Evolutionary conservation across 2,329 filamentous ascomycete genomes (phyloP).

Genomic region (Truncatella angustata): DNA sequence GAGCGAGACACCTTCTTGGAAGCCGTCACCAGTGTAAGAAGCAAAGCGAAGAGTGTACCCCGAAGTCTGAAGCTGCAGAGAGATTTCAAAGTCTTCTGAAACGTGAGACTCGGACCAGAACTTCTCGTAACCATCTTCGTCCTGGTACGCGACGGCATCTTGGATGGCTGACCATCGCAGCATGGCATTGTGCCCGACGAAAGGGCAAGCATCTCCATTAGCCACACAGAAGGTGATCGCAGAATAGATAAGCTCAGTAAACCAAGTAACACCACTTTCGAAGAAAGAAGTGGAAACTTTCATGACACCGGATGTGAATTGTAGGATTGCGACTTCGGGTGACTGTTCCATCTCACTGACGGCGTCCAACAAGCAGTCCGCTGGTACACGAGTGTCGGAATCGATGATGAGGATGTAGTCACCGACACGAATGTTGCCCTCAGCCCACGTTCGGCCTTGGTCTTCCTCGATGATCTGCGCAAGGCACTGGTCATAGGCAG

Average conservation of each 20-base stretch:
- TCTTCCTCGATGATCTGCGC: constrained; percentile 66
- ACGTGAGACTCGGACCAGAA: constrained; percentile 81
- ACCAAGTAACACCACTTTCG: constrained; percentile 64
- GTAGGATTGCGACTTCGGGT: constrained; percentile 75
- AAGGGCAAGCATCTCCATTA: constrained; percentile 74
- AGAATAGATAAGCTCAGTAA: constrained; percentile 73
- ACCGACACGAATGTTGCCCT: constrained; percentile 81
- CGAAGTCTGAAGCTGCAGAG: constrained; percentile 68
- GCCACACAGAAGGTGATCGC: constrained; percentile 76
- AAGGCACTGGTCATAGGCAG: constrained; percentile 64
- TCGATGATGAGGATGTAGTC: constrained; percentile 81
- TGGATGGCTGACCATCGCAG: constrained; percentile 75
- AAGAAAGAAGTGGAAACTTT: constrained; percentile 74
- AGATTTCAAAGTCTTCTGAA: constrained; percentile 82
- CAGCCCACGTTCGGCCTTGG: constrained; percentile 69
- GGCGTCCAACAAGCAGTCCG: constrained; percentile 75
- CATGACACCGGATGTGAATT: constrained; percentile 77
- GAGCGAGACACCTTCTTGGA: constrained; percentile 80
- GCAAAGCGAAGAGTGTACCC: constrained; percentile 73
- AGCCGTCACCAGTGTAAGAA: constrained; percentile 72
- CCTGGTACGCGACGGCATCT: constrained; percentile 63
- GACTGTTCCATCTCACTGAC: constrained; percentile 81
- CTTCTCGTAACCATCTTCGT: constrained; percentile 71
- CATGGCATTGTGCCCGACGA: constrained; percentile 78
- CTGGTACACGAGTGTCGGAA: constrained; percentile 75